A percentile compares a stretch with the other conserved stretches of the same genome.
Evolutionary conservation across 768 basidiomycete species (phyloP).

Genomic region (Naganishia kalamii): DNA sequence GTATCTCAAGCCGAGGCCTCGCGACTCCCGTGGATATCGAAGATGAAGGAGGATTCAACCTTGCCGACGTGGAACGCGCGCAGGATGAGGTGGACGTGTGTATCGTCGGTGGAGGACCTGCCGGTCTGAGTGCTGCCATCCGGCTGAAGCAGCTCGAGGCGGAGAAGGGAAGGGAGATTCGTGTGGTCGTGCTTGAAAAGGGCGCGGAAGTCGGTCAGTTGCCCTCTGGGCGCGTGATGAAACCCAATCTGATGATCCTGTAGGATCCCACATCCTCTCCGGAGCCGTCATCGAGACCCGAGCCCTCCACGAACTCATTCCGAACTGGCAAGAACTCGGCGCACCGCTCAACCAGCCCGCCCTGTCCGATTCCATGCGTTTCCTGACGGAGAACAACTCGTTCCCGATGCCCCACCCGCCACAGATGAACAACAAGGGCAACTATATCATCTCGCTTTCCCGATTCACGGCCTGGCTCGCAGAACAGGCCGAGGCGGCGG

Average conservation of each 20-base stretch:
- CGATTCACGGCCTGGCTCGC: conserved; percentile 85
- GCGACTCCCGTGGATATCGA: conserved; percentile 3
- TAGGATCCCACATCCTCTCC: conserved; percentile 89
- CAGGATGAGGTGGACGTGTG: conserved; percentile 92
- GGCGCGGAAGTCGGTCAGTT: conserved; percentile 80
- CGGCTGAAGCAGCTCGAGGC: conserved; percentile 84
- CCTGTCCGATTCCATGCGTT: conserved; percentile 73
- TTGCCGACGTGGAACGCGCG: conserved; percentile 65
- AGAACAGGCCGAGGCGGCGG: conserved; percentile 68
- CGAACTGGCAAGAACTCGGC: conserved; percentile 66
- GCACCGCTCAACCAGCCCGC: conserved; percentile 80
- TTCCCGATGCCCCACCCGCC: conserved; percentile 91
- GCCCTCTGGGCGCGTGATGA: neutral
- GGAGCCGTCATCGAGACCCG: conserved; percentile 91
- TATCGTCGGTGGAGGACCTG: conserved; percentile 93
- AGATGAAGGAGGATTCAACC: conserved; percentile 47
- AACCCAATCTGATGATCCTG: too few species aligned
- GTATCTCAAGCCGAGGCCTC: neutral
- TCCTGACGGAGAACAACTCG: conserved; percentile 62
- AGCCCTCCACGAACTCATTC: conserved; percentile 82
- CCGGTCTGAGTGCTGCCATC: conserved; percentile 92
- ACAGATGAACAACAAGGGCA: conserved; percentile 91
- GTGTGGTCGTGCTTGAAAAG: conserved; percentile 93
- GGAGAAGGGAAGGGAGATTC: conserved; percentile 63
- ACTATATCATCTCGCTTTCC: conserved; percentile 85